Evolutionary conservation across 768 basidiomycete genomes (phyloP).

Genomic region (Phlebiopsis gigantea): DNA sequence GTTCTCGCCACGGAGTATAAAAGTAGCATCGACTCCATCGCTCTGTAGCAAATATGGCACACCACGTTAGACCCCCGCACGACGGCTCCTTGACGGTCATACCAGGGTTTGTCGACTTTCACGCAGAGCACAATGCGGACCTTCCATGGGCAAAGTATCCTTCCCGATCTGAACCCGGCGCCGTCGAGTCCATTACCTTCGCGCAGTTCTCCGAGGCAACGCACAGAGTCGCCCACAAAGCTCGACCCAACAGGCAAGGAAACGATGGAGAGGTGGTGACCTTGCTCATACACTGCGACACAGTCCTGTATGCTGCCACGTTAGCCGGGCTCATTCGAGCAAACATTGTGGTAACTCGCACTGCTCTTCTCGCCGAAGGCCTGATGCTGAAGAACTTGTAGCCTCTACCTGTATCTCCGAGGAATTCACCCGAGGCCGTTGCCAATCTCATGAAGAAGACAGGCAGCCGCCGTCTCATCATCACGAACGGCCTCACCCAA

Average conservation of each 20-base stretch:
- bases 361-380: neutral
- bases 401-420: conserved; percentile 13
- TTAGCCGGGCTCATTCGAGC: conserved; percentile 12
- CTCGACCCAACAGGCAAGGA: conserved; percentile 1
- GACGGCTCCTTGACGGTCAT: conserved; percentile 15
- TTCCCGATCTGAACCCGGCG: neutral
- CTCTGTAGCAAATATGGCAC: neutral
- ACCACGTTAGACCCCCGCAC: conserved; percentile 7
- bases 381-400: neutral
- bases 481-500: conserved; percentile 1
- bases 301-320: conserved; percentile 8
- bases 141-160: conserved; percentile 12
- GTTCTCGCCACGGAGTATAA: too few species aligned
- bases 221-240: conserved; percentile 11
- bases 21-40: neutral
- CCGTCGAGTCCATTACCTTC: conserved; percentile 6
- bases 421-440: conserved; percentile 14
- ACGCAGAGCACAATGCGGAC: conserved; percentile 15
- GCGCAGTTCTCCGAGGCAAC: conserved; percentile 10
- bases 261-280: conserved; percentile 6
- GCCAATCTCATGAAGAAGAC: conserved; percentile 17
- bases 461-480: conserved; percentile 9
- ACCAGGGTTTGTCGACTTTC: conserved; percentile 16
- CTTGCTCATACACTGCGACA: conserved; percentile 14
- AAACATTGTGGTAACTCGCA: conserved; percentile 9